Evolutionary conservation across 1,139 yeast species (phyloP).

Genomic region (Candida tunisiensis): DNA sequence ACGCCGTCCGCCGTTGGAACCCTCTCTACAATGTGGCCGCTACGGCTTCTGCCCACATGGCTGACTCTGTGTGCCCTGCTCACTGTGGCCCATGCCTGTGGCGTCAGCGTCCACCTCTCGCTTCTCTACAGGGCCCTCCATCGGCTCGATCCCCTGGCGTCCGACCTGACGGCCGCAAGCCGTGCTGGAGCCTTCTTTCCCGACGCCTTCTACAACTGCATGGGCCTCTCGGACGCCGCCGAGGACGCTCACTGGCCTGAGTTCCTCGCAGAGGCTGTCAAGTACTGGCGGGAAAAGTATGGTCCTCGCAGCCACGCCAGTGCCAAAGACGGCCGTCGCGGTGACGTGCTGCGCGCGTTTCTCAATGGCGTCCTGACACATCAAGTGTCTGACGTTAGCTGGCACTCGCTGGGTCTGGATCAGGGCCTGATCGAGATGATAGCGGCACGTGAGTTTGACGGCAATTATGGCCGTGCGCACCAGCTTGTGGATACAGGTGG

Average conservation of each 20-base stretch:
- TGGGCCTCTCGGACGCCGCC: slow-evolving; percentile 30
- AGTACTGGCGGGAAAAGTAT: slow-evolving; percentile 22
- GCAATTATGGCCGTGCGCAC: slow-evolving; percentile 31
- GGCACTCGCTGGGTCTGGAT: slow-evolving; percentile 40
- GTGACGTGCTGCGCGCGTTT: slow-evolving; percentile 29
- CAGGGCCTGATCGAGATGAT: slow-evolving; percentile 35
- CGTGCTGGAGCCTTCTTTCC: slow-evolving; percentile 46
- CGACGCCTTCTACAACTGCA: slow-evolving; percentile 42
- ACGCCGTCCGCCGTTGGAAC: no score
- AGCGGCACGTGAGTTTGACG: slow-evolving; percentile 32
- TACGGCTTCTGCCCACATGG: neutral
- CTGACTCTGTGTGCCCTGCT: neutral
- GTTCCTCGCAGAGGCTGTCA: slow-evolving; percentile 28
- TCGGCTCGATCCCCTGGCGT: slow-evolving; percentile 4
- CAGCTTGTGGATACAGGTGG: slow-evolving; percentile 38
- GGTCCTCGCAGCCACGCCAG: neutral
- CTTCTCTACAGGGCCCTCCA: slow-evolving; percentile 4
- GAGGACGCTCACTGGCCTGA: slow-evolving; percentile 55
- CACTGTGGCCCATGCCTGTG: slow-evolving; percentile 1
- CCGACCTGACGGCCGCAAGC: slow-evolving; percentile 6
- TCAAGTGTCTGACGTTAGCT: slow-evolving; percentile 40
- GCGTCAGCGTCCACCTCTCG: slow-evolving; percentile 4
- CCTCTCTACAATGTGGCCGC: no score
- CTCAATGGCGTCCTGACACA: slow-evolving; percentile 37
- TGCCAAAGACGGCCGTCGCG: slow-evolving; percentile 7